Conservation (phyloP, 2,329 filamentous ascomycete species). For the Clonostachys byssicola region DNA sequence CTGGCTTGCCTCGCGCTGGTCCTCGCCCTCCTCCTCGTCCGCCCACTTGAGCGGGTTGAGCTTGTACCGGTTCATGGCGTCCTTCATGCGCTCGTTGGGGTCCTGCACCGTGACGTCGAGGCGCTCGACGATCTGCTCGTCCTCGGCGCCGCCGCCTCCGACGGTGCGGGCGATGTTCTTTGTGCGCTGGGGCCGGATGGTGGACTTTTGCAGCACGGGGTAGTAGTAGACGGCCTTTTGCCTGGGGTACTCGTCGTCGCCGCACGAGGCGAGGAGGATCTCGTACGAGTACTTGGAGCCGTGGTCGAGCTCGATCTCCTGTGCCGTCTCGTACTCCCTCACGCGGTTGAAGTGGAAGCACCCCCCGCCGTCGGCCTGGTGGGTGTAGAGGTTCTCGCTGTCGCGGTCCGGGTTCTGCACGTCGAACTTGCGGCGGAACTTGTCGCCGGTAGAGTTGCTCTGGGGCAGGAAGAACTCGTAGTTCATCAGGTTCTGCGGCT, state of each 20-base stretch:
- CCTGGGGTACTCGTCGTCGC: constrained; percentile 42
- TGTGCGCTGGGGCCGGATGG: constrained; percentile 57
- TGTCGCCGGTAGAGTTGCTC: constrained; percentile 36
- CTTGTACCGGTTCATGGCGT: constrained; percentile 48
- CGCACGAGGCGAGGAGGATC: constrained; percentile 54
- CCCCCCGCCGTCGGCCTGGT: constrained; percentile 36
- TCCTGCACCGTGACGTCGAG: constrained; percentile 52
- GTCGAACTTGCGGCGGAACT: constrained; percentile 59
- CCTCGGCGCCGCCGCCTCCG: constrained; percentile 39
- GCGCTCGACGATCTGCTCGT: constrained; percentile 50
- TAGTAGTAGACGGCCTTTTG: constrained; percentile 64
- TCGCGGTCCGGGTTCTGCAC: constrained; percentile 50
- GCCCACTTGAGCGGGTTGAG: constrained; percentile 46
- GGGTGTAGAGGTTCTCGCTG: constrained; percentile 50
- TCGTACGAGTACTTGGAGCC: constrained; percentile 61
- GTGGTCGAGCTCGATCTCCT: constrained; percentile 52
- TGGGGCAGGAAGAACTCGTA: constrained; percentile 65
- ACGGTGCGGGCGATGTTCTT: constrained; percentile 55
- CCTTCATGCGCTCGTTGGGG: constrained; percentile 46
- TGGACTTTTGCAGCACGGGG: constrained; percentile 60
- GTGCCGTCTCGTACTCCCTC: constrained; percentile 60
- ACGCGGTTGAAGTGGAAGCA: constrained; percentile 60
- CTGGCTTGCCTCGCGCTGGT: constrained; percentile 16
- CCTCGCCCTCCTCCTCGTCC: constrained; percentile 29
- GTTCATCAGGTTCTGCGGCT: constrained; percentile 54